These are phyloP conservation scores for Colletotrichum sp. DNA, from an alignment of 2,329 filamentous ascomycete genomes.

Conservation along the genomic window DNA sequence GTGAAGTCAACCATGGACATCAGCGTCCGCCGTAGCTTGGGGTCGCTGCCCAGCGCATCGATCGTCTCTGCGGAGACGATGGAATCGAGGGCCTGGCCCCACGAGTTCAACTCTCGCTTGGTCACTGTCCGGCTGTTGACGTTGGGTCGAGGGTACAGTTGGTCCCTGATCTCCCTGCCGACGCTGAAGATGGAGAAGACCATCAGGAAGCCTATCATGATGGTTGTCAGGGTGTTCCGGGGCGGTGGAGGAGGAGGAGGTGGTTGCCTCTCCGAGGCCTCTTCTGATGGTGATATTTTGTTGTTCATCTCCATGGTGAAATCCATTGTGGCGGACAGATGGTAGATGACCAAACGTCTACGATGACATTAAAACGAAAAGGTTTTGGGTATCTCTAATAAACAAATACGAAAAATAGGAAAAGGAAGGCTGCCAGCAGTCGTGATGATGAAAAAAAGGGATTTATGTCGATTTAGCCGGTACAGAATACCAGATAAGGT, in stretches of 20 bases:
- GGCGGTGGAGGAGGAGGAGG: not conserved
- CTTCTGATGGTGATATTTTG: not conserved
- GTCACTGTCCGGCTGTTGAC: not conserved
- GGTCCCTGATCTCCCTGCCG: not conserved
- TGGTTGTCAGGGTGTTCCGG: not conserved
- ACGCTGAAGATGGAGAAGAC: constrained; percentile 19
- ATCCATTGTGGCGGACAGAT: not conserved
- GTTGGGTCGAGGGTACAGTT: not conserved
- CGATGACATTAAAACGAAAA: not conserved
- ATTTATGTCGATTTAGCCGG: not conserved
- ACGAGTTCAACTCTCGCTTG: not conserved
- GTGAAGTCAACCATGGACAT: constrained; percentile 22
- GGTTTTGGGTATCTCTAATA: not conserved
- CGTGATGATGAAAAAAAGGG: not conserved
- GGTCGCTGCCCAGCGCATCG: constrained; percentile 14
- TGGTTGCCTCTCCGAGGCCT: not conserved
- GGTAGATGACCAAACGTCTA: not conserved
- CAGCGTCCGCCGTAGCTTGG: constrained; percentile 10
- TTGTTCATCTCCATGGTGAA: not conserved
- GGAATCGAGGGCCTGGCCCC: constrained; percentile 13
- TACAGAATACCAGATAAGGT: not conserved
- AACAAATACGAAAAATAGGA: not conserved
- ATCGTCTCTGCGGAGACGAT: constrained; percentile 15
- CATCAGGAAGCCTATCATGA: constrained; percentile 9
- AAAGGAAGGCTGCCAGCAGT: not conserved